phyloP scores from a whole-genome alignment of 177 flowering plant species.

The Tripterygium wilfordii region DNA sequence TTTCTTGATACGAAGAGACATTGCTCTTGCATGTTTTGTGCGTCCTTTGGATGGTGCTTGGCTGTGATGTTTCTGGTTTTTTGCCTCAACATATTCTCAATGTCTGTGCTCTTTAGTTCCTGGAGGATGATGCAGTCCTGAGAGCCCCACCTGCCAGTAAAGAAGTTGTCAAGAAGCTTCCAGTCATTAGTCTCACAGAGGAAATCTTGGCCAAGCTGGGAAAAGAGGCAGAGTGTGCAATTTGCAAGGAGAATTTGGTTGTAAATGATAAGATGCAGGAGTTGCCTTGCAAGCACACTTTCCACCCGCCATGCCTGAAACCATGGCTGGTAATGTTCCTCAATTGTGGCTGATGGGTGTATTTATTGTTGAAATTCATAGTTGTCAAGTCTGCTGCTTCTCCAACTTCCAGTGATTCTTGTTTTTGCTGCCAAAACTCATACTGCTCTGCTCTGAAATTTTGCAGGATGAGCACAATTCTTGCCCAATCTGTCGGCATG shows the following conservation, averaged over 20 bases:
- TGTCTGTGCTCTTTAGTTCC: slow-evolving; percentile 19
- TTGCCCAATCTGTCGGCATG: slow-evolving; percentile 88
- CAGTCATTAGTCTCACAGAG: slow-evolving; percentile 57
- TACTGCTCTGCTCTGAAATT: no score
- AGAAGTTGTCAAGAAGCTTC: slow-evolving; percentile 85
- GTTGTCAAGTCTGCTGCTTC: no score
- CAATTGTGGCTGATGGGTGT: neutral
- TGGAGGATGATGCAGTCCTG: slow-evolving; percentile 36
- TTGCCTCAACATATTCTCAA: no score
- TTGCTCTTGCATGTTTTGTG: no score
- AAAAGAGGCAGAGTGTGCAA: slow-evolving; percentile 64
- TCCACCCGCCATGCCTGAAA: slow-evolving; percentile 85
- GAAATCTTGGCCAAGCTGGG: slow-evolving; percentile 60
- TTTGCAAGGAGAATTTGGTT: slow-evolving; percentile 77
- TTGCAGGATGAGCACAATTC: slow-evolving; percentile 89
- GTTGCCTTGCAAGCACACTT: slow-evolving; percentile 94
- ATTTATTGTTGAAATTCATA: neutral
- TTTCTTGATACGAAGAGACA: no score
- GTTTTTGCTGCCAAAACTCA: neutral
- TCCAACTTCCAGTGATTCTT: no score
- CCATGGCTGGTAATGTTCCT: slow-evolving; percentile 87
- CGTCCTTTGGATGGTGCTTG: no score
- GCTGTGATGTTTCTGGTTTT: neutral
- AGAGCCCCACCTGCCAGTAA: slow-evolving; percentile 96
- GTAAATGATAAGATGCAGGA: slow-evolving; percentile 82